A percentile compares a stretch with the other conserved stretches of the same genome.
These are phyloP conservation scores for Brasenia schreberi DNA, from an alignment of 164 flowering plant genomes.

Conservation along the genomic window DNA sequence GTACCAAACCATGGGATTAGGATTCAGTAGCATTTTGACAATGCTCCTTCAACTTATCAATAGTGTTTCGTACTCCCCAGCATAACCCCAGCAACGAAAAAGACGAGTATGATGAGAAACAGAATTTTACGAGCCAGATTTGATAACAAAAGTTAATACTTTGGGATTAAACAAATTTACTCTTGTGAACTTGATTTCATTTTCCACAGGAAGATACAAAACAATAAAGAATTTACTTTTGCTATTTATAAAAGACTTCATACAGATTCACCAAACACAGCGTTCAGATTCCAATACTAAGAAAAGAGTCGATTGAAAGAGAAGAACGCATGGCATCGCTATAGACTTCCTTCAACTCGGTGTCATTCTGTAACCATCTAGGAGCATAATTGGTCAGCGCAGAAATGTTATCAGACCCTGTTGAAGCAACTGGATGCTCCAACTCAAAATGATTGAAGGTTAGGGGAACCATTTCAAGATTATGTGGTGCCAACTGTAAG, in stretches of 20 bases:
- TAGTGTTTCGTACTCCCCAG: too few species aligned
- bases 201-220: background rate
- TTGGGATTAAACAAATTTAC: too few species aligned
- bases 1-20: too few species aligned
- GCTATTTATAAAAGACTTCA: background rate
- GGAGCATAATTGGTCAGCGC: background rate
- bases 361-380: slow-evolving; percentile 1
- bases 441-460: background rate
- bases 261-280: background rate
- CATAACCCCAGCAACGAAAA: too few species aligned
- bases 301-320: background rate
- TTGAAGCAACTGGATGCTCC: background rate
- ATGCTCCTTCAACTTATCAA: too few species aligned
- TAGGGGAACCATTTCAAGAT: background rate
- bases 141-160: too few species aligned
- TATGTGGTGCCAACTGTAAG: background rate
- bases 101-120: too few species aligned
- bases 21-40: too few species aligned
- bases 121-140: too few species aligned
- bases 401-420: background rate
- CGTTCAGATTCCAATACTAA: slow-evolving; percentile 3
- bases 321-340: background rate
- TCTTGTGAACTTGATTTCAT: too few species aligned
- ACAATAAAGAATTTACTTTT: background rate
- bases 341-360: background rate